phyloP scores from a whole-genome alignment of 371 early-diverging fungal species.

The Lichtheimia corymbifera region DNA sequence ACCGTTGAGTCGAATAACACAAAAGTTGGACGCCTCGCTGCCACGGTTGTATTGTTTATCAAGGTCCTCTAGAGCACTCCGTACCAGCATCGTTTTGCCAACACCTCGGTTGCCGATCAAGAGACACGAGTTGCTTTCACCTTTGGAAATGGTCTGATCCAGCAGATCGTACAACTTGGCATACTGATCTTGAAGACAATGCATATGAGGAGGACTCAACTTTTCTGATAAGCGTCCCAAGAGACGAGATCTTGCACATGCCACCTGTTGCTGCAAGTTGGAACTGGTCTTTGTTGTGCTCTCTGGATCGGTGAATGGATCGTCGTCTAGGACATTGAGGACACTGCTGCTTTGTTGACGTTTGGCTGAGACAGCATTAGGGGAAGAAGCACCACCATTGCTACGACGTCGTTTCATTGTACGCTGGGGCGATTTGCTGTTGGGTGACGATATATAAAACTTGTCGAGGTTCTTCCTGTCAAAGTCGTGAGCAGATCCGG shows the following conservation, averaged over 20 bases:
- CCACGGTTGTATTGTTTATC: slow-evolving; percentile 20
- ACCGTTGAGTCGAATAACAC: slow-evolving; percentile 77
- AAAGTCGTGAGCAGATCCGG: neutral
- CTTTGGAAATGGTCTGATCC: slow-evolving; percentile 57
- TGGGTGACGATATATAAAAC: slow-evolving; percentile 6
- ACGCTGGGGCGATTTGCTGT: slow-evolving; percentile 5
- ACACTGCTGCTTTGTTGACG: neutral
- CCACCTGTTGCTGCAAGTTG: slow-evolving; percentile 8
- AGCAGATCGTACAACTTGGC: slow-evolving; percentile 56
- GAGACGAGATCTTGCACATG: slow-evolving; percentile 16
- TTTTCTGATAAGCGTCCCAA: slow-evolving; percentile 49
- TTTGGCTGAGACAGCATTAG: neutral
- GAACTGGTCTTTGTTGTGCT: slow-evolving; percentile 1
- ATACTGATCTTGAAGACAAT: slow-evolving; percentile 65
- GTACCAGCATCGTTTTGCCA: slow-evolving; percentile 62
- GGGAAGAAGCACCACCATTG: neutral
- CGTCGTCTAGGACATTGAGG: neutral
- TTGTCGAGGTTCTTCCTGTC: slow-evolving; percentile 2
- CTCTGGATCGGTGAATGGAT: slow-evolving; percentile 6
- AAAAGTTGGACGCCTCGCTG: slow-evolving; percentile 48
- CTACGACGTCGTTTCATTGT: slow-evolving; percentile 6
- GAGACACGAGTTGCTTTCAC: slow-evolving; percentile 81
- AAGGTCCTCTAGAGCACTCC: slow-evolving; percentile 43
- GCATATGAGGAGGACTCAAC: slow-evolving; percentile 38
- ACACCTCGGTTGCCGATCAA: slow-evolving; percentile 76